Base-by-base conservation (phyloP, 31 red algal species). In the Asparagopsis taxiformis region DNA sequence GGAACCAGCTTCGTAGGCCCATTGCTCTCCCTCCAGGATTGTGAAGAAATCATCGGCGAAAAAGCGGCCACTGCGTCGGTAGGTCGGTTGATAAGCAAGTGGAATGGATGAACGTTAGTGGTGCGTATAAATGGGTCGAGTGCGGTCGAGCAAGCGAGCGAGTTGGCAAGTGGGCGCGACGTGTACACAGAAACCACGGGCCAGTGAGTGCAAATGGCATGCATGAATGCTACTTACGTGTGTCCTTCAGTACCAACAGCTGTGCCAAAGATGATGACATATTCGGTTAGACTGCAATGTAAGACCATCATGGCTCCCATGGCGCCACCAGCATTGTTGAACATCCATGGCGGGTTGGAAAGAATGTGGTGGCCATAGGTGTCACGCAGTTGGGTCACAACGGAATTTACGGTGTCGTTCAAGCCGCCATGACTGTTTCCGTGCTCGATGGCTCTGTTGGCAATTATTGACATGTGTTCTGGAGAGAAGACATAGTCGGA, bases 221-320 rank as follows among this genome's bases (percentile, higher is more conserved):
- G n/a, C n/a, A n/a, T 39, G 26, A 8, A 25, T 7, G 25, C n/a
- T 13, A 77, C 73, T 49, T 63, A 77, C 54, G 80, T 93, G 30
- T 85, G 78, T 30, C 89, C 89, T 25, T 33, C 23, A 37, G 89
- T 93, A 1, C 82, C 89, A 3, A 93, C 51, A 17, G 89, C 59
- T 17, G 89, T 93, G 21, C 89, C 89, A 62, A 93, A 93, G 19
- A 93, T 51, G 31, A 93, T 86, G 39, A 93, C 72, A 52, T 93
- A 93, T 58, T 93, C 89, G 31, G 62, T 39, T 26, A 93, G 52
- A 2, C 70, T 79, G 32, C 61, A 70, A 51, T 93, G 89, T 41
- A 93, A 54, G 2, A 93, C 80, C 38, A 69, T 66, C 80, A 93
- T 86, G 2, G 81, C 62, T 15, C 89, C 89, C 79, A 93, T 93